Percentiles rank a stretch among this genome's conserved stretches.
These are phyloP conservation scores for Paxillus involutus DNA, from an alignment of 768 basidiomycete genomes.

Conservation along the genomic window DNA sequence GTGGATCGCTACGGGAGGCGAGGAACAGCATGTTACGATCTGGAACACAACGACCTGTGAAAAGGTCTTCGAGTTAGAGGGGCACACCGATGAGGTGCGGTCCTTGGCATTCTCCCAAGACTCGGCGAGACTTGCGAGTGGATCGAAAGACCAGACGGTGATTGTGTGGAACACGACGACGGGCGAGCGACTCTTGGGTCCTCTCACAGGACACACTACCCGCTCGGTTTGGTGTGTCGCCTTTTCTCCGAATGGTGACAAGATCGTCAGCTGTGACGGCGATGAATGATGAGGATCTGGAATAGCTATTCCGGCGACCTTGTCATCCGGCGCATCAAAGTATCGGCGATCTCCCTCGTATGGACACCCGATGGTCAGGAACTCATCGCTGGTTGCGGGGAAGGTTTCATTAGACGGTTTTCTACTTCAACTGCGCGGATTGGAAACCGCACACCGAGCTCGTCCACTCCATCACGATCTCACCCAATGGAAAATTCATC, in stretches of 20 bases:
- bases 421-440: conserved; percentile 2
- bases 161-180: too few relatives aligned
- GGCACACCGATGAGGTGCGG: too few relatives aligned
- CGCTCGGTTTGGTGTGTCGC: conserved; percentile 17
- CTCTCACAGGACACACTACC: conserved; percentile 7
- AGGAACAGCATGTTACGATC: too few relatives aligned
- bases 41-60: too few relatives aligned
- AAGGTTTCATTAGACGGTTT: conserved; percentile 15
- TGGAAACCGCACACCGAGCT: conserved; percentile 17
- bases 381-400: conserved; percentile 18
- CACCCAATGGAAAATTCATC: conserved; percentile 17
- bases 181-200: conserved; percentile 2
- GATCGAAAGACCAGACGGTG: too few relatives aligned
- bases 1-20: too few relatives aligned
- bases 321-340: background rate
- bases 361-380: conserved; percentile 15
- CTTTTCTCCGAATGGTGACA: conserved; percentile 18
- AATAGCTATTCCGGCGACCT: conserved; percentile 1
- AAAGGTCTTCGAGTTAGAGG: too few relatives aligned
- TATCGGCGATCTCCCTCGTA: conserved; percentile 20
- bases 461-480: conserved; percentile 20
- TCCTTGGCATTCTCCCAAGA: too few relatives aligned
- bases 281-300: conserved; percentile 19
- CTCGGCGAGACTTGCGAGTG: too few relatives aligned
- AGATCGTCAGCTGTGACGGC: conserved; percentile 21